Conservation (phyloP, 2,329 filamentous ascomycete species). For the Phialophora tarda region DNA sequence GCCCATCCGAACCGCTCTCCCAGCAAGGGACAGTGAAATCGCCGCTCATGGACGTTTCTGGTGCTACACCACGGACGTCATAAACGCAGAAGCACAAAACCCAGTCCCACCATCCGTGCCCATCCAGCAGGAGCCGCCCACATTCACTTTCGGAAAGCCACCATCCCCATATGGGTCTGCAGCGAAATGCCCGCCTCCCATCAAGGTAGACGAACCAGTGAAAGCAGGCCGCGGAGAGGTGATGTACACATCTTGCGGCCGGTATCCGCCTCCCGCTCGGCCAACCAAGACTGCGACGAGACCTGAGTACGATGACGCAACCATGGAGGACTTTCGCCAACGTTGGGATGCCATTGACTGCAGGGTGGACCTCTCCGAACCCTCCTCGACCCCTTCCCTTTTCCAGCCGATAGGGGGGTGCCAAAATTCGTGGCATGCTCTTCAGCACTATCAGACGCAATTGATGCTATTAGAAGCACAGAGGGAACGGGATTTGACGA, state of each 20-base stretch:
- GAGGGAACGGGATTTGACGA: slow-evolving; percentile 1
- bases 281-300: background rate
- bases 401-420: too few relatives aligned
- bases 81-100: background rate
- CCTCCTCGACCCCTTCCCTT: background rate
- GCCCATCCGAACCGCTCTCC: background rate
- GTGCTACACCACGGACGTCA: background rate
- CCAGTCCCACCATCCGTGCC: background rate
- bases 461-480: slow-evolving; percentile 22
- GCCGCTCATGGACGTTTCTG: background rate
- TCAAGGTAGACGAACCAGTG: background rate
- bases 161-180: background rate
- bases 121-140: slow-evolving; percentile 7
- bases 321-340: slow-evolving; percentile 1
- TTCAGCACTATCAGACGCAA: slow-evolving; percentile 17
- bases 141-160: slow-evolving; percentile 14
- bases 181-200: background rate
- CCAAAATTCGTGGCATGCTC: too few relatives aligned
- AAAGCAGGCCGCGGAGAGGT: background rate
- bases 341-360: slow-evolving; percentile 14
- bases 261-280: background rate
- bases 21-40: background rate
- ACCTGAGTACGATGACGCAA: slow-evolving; percentile 5
- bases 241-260: background rate
- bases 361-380: background rate